phyloP scores from a whole-genome alignment of 2,329 filamentous ascomycete species.

The Cordyceps javanica region DNA sequence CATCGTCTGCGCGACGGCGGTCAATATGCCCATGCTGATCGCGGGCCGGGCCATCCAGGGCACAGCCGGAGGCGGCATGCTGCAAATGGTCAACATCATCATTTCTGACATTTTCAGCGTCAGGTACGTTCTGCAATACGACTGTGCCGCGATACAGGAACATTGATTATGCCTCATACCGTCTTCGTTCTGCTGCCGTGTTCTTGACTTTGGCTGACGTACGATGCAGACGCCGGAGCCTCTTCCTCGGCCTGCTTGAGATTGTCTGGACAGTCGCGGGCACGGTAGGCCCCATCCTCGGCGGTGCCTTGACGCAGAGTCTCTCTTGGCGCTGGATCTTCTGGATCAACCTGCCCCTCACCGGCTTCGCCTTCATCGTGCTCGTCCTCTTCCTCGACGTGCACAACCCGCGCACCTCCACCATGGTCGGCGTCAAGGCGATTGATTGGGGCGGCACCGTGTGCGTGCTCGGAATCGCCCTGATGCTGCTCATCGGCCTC shows the following conservation, averaged over 20 bases:
- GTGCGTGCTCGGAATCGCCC: conserved; percentile 54
- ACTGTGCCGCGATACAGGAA: too few species aligned
- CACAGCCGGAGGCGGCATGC: conserved; percentile 41
- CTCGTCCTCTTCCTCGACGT: conserved; percentile 59
- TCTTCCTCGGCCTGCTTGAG: conserved; percentile 59
- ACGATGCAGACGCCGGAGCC: conserved; percentile 23
- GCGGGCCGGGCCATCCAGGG: conserved; percentile 41
- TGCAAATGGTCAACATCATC: conserved; percentile 43
- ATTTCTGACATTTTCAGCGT: conserved; percentile 44
- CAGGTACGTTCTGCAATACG: conserved; percentile 31
- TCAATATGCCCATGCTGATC: conserved; percentile 42
- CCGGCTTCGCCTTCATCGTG: conserved; percentile 50
- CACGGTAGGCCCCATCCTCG: conserved; percentile 57
- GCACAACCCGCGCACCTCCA: conserved; percentile 59
- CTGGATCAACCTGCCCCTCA: conserved; percentile 47
- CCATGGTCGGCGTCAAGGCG: conserved; percentile 55
- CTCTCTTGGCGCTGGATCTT: conserved; percentile 45
- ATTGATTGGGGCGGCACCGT: conserved; percentile 57
- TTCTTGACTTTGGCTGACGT: conserved; percentile 25
- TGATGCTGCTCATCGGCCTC: conserved; percentile 66
- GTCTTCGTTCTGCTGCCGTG: too few species aligned
- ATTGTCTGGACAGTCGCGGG: conserved; percentile 62
- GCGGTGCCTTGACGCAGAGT: conserved; percentile 58
- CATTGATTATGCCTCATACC: too few species aligned
- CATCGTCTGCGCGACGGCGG: conserved; percentile 37